Conservation (phyloP, 1,284 basidiomycete genomes). For the Macrocystidia cucumis region DNA sequence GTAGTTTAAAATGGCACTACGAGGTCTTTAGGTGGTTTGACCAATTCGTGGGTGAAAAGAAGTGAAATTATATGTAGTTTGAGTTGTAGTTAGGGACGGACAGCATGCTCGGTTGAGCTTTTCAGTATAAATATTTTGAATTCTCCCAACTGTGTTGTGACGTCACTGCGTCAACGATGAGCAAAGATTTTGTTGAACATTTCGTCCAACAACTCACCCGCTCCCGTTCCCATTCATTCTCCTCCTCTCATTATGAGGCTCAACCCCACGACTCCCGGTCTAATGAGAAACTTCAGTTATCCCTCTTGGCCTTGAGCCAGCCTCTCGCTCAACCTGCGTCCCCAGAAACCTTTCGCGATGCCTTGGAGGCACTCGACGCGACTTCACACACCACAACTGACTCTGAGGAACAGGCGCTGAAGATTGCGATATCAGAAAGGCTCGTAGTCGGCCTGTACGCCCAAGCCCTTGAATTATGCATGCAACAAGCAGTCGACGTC, state of each 20-base stretch:
- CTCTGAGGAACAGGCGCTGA: constrained; percentile 23
- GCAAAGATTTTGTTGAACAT: constrained; percentile 2
- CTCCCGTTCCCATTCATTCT: too few species aligned
- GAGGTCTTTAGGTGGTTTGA: constrained; percentile 89
- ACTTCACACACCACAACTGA: constrained; percentile 14
- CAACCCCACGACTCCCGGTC: too few species aligned
- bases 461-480: constrained; percentile 44
- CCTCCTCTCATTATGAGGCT: too few species aligned
- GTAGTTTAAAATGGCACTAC: constrained; percentile 75
- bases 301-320: too few species aligned
- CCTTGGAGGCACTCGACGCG: too few species aligned
- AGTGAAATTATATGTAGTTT: constrained; percentile 3
- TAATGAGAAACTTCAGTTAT: too few species aligned
- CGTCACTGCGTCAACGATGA: too few species aligned
- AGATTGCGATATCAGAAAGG: constrained; percentile 30
- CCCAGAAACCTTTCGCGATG: too few species aligned
- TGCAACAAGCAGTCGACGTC: constrained; percentile 53
- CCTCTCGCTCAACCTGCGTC: too few species aligned
- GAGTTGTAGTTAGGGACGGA: too few species aligned
- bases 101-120: too few species aligned
- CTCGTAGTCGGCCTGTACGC: constrained; percentile 52
- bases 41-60: constrained; percentile 49
- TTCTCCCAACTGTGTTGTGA: neutral
- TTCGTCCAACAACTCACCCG: neutral
- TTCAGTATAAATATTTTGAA: neutral